phyloP scores from a whole-genome alignment of 495 filamentous ascomycete genomes.

The Trichoderma virens region DNA sequence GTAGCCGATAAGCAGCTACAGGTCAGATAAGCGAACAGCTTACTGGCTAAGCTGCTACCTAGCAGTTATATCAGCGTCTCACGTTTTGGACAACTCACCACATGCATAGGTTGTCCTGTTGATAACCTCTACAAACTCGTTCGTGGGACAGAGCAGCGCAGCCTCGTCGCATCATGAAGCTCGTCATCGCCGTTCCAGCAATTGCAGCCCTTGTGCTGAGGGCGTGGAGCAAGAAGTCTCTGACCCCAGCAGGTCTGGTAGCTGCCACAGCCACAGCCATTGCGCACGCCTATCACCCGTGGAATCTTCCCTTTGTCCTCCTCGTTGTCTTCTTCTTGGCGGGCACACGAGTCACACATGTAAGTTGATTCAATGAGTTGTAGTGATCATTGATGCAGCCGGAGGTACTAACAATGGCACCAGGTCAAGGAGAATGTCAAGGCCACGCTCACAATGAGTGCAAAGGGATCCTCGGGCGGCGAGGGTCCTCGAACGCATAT shows the following conservation, averaged over 20 bases:
- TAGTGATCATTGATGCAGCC: neutral
- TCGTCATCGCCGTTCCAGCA: conserved; percentile 59
- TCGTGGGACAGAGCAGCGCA: conserved; percentile 6
- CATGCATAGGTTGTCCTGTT: neutral
- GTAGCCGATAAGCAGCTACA: too few relatives aligned
- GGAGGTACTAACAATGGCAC: neutral
- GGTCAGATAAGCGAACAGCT: too few relatives aligned
- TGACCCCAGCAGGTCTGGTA: conserved; percentile 65
- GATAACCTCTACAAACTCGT: neutral
- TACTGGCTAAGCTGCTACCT: too few relatives aligned
- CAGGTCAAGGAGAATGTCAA: conserved; percentile 86
- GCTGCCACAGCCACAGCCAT: conserved; percentile 63
- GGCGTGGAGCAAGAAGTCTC: conserved; percentile 63
- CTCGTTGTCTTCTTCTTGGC: conserved; percentile 80
- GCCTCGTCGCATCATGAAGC: conserved; percentile 49
- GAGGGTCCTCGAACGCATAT: conserved; percentile 77
- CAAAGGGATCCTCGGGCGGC: conserved; percentile 61
- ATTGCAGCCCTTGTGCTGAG: conserved; percentile 57
- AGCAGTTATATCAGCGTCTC: neutral
- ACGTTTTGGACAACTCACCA: neutral
- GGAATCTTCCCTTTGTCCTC: conserved; percentile 78
- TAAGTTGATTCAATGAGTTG: conserved; percentile 23
- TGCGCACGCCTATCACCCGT: conserved; percentile 81
- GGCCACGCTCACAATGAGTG: conserved; percentile 65
- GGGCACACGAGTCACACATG: conserved; percentile 77